Conservation (phyloP, 768 basidiomycete species). For the Trametes cubensis region DNA sequence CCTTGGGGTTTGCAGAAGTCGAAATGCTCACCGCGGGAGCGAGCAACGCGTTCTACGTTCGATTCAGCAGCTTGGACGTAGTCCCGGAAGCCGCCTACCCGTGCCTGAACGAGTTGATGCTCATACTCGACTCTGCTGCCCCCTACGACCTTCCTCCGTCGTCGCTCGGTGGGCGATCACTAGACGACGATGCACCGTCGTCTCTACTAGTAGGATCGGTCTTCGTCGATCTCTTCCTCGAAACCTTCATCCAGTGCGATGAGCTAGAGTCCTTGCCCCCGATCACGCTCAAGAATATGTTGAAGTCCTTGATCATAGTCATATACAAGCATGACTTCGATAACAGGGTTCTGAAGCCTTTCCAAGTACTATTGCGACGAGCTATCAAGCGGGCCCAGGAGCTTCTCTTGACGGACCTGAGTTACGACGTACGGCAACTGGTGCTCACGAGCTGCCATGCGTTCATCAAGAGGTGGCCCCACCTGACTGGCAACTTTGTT, state of each 20-base stretch:
- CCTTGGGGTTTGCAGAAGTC: slow-evolving; percentile 60
- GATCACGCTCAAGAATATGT: slow-evolving; percentile 56
- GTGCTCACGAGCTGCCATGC: slow-evolving; percentile 62
- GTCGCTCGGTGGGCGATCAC: slow-evolving; percentile 42
- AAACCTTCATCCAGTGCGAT: slow-evolving; percentile 49
- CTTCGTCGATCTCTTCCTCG: slow-evolving; percentile 63
- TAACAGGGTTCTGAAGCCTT: slow-evolving; percentile 51
- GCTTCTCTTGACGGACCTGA: slow-evolving; percentile 53
- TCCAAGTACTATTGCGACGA: slow-evolving; percentile 54
- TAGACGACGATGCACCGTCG: slow-evolving; percentile 46
- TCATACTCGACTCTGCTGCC: slow-evolving; percentile 62
- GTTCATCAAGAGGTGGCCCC: slow-evolving; percentile 62
- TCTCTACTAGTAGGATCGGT: slow-evolving; percentile 59
- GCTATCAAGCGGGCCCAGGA: slow-evolving; percentile 57
- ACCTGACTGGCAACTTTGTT: slow-evolving; percentile 53
- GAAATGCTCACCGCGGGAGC: slow-evolving; percentile 47
- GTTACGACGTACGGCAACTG: slow-evolving; percentile 69
- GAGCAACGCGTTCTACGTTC: slow-evolving; percentile 55
- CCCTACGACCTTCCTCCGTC: slow-evolving; percentile 50
- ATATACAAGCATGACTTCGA: slow-evolving; percentile 79
- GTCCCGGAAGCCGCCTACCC: slow-evolving; percentile 50
- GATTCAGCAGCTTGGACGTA: slow-evolving; percentile 50
- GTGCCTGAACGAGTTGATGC: slow-evolving; percentile 60
- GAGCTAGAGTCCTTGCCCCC: slow-evolving; percentile 54
- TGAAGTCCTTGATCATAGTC: slow-evolving; percentile 66